These are phyloP conservation scores for Cercospora sojina DNA, from an alignment of 2,329 filamentous ascomycete species.

Conservation along the genomic window DNA sequence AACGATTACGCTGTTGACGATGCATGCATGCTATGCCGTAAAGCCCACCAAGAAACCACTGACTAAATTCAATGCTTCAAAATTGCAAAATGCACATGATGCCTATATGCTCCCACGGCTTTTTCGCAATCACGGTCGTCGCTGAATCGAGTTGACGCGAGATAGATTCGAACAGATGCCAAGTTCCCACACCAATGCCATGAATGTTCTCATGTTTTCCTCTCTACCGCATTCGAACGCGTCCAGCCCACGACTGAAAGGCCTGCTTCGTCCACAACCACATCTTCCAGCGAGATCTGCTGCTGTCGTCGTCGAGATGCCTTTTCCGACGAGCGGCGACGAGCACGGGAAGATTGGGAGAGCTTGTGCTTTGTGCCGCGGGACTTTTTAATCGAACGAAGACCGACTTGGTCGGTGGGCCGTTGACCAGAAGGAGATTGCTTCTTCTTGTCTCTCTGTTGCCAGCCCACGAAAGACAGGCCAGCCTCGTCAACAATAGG, in stretches of 20 bases:
- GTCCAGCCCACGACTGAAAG: neutral
- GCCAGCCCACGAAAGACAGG: constrained; percentile 1
- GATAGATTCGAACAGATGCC: no score
- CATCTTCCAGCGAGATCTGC: neutral
- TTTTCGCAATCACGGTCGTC: neutral
- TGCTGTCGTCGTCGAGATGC: neutral
- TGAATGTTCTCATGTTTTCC: neutral
- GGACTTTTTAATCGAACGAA: neutral
- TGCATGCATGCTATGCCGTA: neutral
- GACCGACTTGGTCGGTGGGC: neutral
- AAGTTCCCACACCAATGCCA: neutral
- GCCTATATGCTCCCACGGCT: neutral
- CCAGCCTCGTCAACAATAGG: neutral
- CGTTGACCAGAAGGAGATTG: neutral
- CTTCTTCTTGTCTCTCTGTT: neutral
- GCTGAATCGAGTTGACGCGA: neutral
- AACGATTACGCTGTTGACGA: neutral
- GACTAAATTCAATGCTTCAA: neutral
- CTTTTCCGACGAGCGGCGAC: neutral
- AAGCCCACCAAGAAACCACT: neutral
- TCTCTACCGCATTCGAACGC: neutral
- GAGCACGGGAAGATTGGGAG: neutral
- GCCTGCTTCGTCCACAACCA: constrained; percentile 1
- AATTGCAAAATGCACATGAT: neutral
- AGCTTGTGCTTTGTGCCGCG: neutral